These are phyloP conservation scores for Sphenostylis stenocarpa DNA, from an alignment of 306 rosid genomes.

Conservation along the genomic window DNA sequence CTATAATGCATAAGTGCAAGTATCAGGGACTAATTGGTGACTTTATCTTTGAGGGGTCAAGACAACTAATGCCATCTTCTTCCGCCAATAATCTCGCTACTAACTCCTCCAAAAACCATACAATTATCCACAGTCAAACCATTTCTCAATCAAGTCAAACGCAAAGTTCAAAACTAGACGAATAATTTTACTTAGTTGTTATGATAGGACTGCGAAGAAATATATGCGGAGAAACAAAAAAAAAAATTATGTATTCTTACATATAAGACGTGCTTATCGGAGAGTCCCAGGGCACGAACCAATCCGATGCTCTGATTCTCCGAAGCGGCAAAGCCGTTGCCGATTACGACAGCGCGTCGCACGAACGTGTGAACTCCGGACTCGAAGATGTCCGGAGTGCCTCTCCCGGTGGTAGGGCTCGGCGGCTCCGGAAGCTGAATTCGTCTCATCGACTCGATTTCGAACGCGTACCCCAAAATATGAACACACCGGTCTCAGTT, in stretches of 20 bases:
- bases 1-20: neutral
- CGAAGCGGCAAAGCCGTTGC: conserved; percentile 67
- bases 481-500: conserved; percentile 6
- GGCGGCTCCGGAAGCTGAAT: conserved; percentile 83
- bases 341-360: conserved; percentile 83
- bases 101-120: neutral
- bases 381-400: conserved; percentile 83
- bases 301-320: conserved; percentile 93
- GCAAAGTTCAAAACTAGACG: conserved; percentile 5
- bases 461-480: neutral
- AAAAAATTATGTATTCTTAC: conserved; percentile 36
- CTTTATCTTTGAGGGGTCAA: neutral
- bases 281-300: conserved; percentile 87
- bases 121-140: neutral
- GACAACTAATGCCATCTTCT: neutral
- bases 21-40: neutral
- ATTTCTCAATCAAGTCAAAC: neutral
- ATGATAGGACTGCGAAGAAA: neutral
- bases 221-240: neutral
- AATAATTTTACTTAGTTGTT: neutral
- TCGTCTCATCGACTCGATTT: conserved; percentile 55
- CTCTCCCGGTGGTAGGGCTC: conserved; percentile 54
- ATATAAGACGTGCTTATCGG: conserved; percentile 65
- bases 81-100: neutral
- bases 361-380: conserved; percentile 73